A percentile compares a stretch with the other conserved stretches of the same genome.
Conservation (phyloP, 257 asterid species). For the Solanum gracilifrons region DNA sequence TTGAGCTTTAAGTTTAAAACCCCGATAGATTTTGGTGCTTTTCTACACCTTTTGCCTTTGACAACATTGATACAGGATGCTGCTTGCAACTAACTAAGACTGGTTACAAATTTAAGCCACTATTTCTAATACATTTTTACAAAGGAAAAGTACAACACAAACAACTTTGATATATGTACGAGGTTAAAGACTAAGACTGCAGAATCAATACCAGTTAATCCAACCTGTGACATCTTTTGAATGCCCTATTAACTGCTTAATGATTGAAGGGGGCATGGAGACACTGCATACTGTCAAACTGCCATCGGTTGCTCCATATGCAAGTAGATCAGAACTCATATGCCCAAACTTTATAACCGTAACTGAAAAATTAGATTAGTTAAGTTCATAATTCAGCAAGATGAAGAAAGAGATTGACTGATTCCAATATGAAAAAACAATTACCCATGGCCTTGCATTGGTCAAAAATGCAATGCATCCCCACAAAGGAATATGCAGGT, state of each 20-base stretch:
- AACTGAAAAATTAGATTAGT: conserved; percentile 34
- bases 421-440: background rate
- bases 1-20: background rate
- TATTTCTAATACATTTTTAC: background rate
- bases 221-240: conserved; percentile 98
- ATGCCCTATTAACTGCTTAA: conserved; percentile 73
- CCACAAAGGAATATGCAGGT: conserved; percentile 96
- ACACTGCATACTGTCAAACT: conserved; percentile 80
- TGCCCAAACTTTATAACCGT: conserved; percentile 93
- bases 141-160: background rate
- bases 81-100: background rate
- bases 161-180: background rate
- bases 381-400: conserved; percentile 1
- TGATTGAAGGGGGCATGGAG: conserved; percentile 60
- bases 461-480: conserved; percentile 99
- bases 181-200: conserved; percentile 18
- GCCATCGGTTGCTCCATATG: conserved; percentile 98
- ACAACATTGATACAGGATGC: background rate
- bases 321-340: conserved; percentile 93
- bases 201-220: conserved; percentile 47
- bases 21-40: background rate
- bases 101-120: background rate
- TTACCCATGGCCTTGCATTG: conserved; percentile 99
- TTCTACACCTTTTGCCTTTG: background rate
- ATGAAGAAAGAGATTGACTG: background rate